These are phyloP conservation scores for Lagerstroemia fauriei DNA, from an alignment of 441 rosid species.

Conservation along the genomic window DNA sequence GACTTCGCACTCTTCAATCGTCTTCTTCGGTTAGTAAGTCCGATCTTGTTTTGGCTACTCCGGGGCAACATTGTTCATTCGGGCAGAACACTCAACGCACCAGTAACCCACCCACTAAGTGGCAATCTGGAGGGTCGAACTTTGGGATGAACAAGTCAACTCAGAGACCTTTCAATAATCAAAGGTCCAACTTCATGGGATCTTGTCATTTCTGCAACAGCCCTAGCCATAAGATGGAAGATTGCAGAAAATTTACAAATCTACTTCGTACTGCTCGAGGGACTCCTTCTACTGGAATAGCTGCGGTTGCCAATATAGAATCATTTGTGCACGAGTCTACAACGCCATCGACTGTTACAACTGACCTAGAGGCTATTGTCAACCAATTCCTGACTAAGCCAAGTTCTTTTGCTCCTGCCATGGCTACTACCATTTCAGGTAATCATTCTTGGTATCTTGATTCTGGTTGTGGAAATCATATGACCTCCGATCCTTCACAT, in stretches of 20 bases:
- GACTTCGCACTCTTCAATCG: background rate
- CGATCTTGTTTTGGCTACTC: background rate
- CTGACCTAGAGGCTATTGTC: background rate
- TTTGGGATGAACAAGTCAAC: background rate
- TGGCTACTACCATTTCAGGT: background rate
- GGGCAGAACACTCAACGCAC: background rate
- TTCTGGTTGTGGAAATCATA: constrained; percentile 6
- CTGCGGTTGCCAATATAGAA: background rate
- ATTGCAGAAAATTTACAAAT: background rate
- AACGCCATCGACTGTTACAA: background rate
- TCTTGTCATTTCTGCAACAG: background rate
- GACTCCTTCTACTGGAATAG: background rate
- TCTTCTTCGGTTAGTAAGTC: too few species aligned
- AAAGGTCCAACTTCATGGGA: background rate
- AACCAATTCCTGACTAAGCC: background rate
- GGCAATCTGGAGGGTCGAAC: background rate
- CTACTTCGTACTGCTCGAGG: too few species aligned
- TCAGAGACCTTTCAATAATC: too few species aligned
- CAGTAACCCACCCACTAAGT: too few species aligned
- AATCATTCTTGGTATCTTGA: background rate
- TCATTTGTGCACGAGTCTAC: background rate
- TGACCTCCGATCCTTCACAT: background rate
- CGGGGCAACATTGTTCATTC: background rate
- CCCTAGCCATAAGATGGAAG: background rate
- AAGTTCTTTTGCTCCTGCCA: background rate